Percentiles rank a stretch among this genome's conserved stretches.
phyloP scores from a whole-genome alignment of 768 basidiomycete genomes.

The Kwoniella heveanensis region DNA sequence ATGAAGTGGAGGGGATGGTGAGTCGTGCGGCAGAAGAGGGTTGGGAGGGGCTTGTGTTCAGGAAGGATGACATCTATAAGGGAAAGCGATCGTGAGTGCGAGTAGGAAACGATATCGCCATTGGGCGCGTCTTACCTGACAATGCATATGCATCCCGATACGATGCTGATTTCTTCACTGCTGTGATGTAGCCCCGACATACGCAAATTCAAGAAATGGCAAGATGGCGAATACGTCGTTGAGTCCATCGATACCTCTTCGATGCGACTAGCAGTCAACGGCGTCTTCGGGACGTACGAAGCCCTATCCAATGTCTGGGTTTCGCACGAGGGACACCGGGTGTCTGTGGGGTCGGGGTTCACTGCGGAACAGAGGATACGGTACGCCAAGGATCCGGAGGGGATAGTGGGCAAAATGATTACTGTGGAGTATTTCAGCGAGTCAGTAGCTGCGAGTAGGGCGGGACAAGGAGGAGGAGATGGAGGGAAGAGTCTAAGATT shows the following conservation, averaged over 20 bases:
- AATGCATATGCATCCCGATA: too few relatives aligned
- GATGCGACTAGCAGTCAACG: conserved; percentile 48
- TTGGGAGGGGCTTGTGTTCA: conserved; percentile 53
- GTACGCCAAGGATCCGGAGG: conserved; percentile 38
- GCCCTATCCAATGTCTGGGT: conserved; percentile 48
- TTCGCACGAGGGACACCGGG: conserved; percentile 45
- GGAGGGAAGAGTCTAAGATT: conserved; percentile 46
- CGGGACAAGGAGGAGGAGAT: conserved; percentile 5
- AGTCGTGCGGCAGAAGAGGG: conserved; percentile 44
- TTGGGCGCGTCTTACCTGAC: too few relatives aligned
- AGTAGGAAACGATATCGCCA: too few relatives aligned
- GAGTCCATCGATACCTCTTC: conserved; percentile 33
- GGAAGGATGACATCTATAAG: conserved; percentile 49
- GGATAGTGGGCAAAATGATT: conserved; percentile 51
- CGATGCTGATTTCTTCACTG: background rate
- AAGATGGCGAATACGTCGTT: conserved; percentile 52
- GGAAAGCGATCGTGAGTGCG: conserved; percentile 50
- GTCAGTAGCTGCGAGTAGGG: conserved; percentile 30
- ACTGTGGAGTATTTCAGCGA: conserved; percentile 55
- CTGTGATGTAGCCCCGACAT: conserved; percentile 45
- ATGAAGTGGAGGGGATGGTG: conserved; percentile 48
- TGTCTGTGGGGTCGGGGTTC: conserved; percentile 51
- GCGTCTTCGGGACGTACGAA: conserved; percentile 44
- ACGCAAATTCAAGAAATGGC: conserved; percentile 55
- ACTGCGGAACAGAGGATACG: conserved; percentile 46